Base-by-base conservation (phyloP, 352 stramenopile species). In the Discostella stelligera region DNA sequence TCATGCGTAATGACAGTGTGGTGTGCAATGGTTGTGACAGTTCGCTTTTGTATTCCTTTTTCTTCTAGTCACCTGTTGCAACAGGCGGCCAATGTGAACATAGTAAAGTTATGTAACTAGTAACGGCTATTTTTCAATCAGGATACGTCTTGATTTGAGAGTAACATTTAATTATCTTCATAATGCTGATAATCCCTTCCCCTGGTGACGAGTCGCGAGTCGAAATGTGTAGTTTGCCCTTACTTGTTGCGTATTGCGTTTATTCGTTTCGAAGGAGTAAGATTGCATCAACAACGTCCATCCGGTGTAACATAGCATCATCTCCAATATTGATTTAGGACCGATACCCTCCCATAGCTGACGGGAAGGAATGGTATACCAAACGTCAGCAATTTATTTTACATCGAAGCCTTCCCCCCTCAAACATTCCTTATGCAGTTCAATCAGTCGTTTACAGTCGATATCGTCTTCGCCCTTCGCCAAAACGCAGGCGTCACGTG, bases 371-470 rank as follows among this genome's bases (percentile, higher is more conserved):
- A 44, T 14, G 7, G 37, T 44, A 13, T 1, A 44, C 37, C 50
- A 14, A 5, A 58, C 18, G 14, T n/a, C 9, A 27, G 14, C 18
- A 44, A 13, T 16, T 61, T 83, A 92, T 72, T 92, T 92, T 11
- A 99, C 86, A 74, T 94, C 94, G 83, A 99, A 99, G 66, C 96
- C 96, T 79, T 99, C 96, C 48, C 88, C 93, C 65, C 96, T 91
- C 73, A 99, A 84, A 78, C 96, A 99, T 50, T 87, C 93, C 89
- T 99, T 99, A 91, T 99, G 96, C 37, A 93, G 93, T 84, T 98
- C 96, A 73, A 99, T 98, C 48, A 98, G 82, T 46, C 97, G 95
- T 67, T 95, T 93, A 88, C 96, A 99, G 41, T 91, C 83, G 6
- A 65, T 52, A 71, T 91, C 63, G 27, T 92, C 72, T 71, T 92